A percentile compares a stretch with the other conserved stretches of the same genome.
Evolutionary conservation across 345 rosid species (phyloP).

Genomic region (Ricinus communis): DNA sequence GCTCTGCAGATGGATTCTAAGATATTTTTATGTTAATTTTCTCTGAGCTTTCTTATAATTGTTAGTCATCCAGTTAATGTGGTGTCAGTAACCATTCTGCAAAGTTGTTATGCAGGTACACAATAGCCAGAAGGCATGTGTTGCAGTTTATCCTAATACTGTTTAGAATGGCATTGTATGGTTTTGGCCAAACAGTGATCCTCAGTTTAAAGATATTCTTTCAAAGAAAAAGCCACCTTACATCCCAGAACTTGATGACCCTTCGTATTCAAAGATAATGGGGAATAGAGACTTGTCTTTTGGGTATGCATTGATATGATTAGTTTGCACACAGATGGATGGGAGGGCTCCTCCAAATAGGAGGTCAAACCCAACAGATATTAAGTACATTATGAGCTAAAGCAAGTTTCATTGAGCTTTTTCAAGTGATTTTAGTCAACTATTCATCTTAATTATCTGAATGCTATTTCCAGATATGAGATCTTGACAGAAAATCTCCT

Average conservation of each 20-base stretch:
- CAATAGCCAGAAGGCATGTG: slow-evolving; percentile 74
- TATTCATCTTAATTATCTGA: background rate
- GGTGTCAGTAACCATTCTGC: too few species aligned
- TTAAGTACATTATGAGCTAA: too few species aligned
- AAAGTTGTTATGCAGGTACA: too few species aligned
- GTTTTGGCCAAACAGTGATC: slow-evolving; percentile 86
- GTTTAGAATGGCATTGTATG: slow-evolving; percentile 77
- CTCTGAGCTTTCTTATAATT: too few species aligned
- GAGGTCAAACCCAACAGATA: too few species aligned
- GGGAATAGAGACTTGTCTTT: slow-evolving; percentile 78
- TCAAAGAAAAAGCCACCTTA: slow-evolving; percentile 63
- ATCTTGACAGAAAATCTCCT: slow-evolving; percentile 77
- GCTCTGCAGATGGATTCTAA: too few species aligned
- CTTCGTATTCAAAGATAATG: slow-evolving; percentile 50
- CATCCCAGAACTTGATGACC: slow-evolving; percentile 70
- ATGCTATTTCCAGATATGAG: slow-evolving; percentile 57
- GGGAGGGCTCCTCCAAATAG: too few species aligned
- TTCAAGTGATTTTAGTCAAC: too few species aligned
- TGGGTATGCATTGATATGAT: slow-evolving; percentile 45
- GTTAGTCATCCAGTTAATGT: too few species aligned
- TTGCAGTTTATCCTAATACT: slow-evolving; percentile 61
- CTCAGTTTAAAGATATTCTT: slow-evolving; percentile 61
- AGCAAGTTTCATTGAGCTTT: too few species aligned
- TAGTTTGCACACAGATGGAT: too few species aligned
- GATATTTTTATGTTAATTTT: too few species aligned